Base-by-base conservation (phyloP, 2,329 filamentous ascomycete genomes). In the Pyrenochaeta sp. region DNA sequence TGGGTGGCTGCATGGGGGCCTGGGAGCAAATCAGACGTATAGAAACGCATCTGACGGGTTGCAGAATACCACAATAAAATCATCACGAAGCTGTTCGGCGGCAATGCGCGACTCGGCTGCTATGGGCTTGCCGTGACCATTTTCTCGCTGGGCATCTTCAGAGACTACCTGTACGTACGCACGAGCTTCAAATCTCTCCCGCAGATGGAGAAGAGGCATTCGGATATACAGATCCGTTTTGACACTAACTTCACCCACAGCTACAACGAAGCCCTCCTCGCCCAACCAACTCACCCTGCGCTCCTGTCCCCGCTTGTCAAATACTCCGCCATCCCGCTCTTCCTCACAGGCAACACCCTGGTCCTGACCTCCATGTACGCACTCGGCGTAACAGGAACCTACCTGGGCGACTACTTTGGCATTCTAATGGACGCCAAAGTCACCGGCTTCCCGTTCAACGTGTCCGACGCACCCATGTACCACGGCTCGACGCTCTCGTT, bases 361-460 rank as follows among this genome's bases (percentile, higher is more conserved):
- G 95, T 99, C 44, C 68, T 98, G 45, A 89, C 89, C 30, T 95
- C 90, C 56, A 98, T 96, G 79, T 97, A 88, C 87, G 90, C 88
- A 30, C 87, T 99, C 35, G 95, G 95, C 52, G 87, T 99, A 69
- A 97, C 92, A 0, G 95, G 95, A 59, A 99, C 95, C 32, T 99
- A 97, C 75, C 83, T 99, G 31, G 95, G 95, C 66, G 95, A 99
- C 81, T 99, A 99, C 83, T 99, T 98, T 74, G 95, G 95, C 66
- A 97, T 98, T 75, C 83, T 99, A 63, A 96, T 97, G 92, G 94
- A 98, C 74, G 81, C 89, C 64, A 94, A 94, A 69, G 93, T 99
- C 46, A 96, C 92, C 11, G 90, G 91, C 12, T 99, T 99, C 75
- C 95, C 95, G 2, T 99, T 99, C 84, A 98, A 90, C 77, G 84